These are phyloP conservation scores for Acidomyces sp. DNA, from an alignment of 495 filamentous ascomycete genomes.

Conservation along the genomic window DNA sequence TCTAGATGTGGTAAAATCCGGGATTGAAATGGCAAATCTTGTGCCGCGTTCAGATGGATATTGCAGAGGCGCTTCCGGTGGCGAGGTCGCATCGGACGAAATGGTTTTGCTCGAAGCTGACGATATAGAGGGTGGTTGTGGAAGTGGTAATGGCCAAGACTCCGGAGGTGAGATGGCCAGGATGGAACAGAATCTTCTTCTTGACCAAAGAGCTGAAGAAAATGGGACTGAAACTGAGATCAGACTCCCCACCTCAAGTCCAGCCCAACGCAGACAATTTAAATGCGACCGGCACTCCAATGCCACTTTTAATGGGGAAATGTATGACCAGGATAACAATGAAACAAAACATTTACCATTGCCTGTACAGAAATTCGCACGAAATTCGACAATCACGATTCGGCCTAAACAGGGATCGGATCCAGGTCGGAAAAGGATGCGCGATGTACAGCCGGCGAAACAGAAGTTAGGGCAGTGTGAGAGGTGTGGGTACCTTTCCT, in stretches of 20 bases:
- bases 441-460: slow-evolving; percentile 29
- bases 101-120: slow-evolving; percentile 21
- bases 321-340: slow-evolving; percentile 10
- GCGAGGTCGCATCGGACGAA: slow-evolving; percentile 19
- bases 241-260: slow-evolving; percentile 26
- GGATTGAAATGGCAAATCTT: slow-evolving; percentile 86
- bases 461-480: slow-evolving; percentile 78
- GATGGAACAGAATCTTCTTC: slow-evolving; percentile 68
- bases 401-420: slow-evolving; percentile 17
- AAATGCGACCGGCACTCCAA: slow-evolving; percentile 6
- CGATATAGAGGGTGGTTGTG: slow-evolving; percentile 58
- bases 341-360: not conserved
- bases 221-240: slow-evolving; percentile 61
- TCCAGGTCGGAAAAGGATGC: slow-evolving; percentile 6
- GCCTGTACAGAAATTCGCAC: not conserved
- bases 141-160: slow-evolving; percentile 54
- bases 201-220: slow-evolving; percentile 46
- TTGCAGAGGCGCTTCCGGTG: slow-evolving; percentile 24
- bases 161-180: slow-evolving; percentile 79
- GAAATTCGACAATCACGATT: slow-evolving; percentile 6
- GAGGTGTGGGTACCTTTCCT: slow-evolving; percentile 88
- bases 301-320: not conserved
- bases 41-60: slow-evolving; percentile 48
- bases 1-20: slow-evolving; percentile 83
- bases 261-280: slow-evolving; percentile 9